Percentiles rank a stretch among this genome's conserved stretches.
Conservation (phyloP, 202 grass and related monocot species). For the Carex arenaria region DNA sequence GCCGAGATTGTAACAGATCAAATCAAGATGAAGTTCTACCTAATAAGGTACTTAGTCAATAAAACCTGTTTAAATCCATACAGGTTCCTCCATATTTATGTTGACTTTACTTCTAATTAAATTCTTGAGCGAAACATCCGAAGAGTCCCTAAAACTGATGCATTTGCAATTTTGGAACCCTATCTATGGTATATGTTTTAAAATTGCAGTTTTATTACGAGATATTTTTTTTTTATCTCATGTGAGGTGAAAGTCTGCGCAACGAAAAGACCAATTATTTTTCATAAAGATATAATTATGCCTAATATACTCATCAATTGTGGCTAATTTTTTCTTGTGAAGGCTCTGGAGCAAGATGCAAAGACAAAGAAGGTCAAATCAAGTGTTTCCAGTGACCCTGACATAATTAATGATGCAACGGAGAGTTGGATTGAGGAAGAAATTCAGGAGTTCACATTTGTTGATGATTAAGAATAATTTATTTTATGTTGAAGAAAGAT, state of each 20-base stretch:
- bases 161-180: not conserved
- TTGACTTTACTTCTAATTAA: not conserved
- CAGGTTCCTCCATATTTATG: not conserved
- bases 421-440: not conserved
- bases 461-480: constrained; percentile 1
- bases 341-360: constrained; percentile 3
- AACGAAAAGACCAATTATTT: not conserved
- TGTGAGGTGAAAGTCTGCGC: not conserved
- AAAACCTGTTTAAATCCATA: not conserved
- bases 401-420: not conserved
- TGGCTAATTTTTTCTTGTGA: not conserved
- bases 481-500: not conserved
- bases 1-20: not conserved
- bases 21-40: not conserved
- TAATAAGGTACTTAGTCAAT: not conserved
- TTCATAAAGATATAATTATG: not conserved
- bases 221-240: not conserved
- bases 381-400: not conserved
- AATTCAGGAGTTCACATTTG: not conserved
- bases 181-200: not conserved
- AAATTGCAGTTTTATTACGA: not conserved
- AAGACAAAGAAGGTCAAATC: constrained; percentile 24
- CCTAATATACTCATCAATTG: not conserved
- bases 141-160: not conserved
- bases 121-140: not conserved